Evolutionary conservation across 306 rosid genomes (phyloP), one percentile per base, ranked within the genome.

Genomic region (Cyclanthera cordifolia): DNA sequence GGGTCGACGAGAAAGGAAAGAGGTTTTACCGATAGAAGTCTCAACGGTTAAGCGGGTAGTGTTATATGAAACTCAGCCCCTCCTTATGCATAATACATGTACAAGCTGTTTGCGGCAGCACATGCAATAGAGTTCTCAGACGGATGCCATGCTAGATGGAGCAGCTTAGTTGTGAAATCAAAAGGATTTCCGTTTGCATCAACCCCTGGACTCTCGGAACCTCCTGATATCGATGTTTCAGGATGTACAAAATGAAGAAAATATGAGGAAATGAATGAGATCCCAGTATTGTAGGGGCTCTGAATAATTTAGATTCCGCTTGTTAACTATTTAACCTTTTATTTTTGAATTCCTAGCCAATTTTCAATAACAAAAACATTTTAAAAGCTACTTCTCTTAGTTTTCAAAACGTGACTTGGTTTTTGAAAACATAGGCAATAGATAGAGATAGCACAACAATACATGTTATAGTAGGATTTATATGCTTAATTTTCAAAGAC

Each of bases 101-200:
- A 94, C 94, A 94, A 82, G 91, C 99, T 94, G 80, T 94, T 94
- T 57, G 99, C 97, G 76, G 99, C 99, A 65, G 99, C 99, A 81
- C 99, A 94, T 70, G 99, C 99, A 63, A 90, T 86, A 15, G 99
- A 86, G 58, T 90, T 86, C 79, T 94, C 99, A 16, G 80, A 67
- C 19, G 99, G 99, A 79, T 94, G 99, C 99, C 99, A 94, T 43
- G 97, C 99, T 68, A 94, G 76, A 82, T 94, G 99, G 81, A 94
- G 95, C 85, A 94, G 80, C 86, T 94, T 94, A 30, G 99, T 90
- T 0, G 97, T 85, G 81, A 86, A 94, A 80, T 94, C 99, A 54
- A 80, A 94, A 49, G 97, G 82, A 75, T 94, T 94, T 56, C 99
- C 99, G 49, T 94, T 94, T 64, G 97, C 92, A 79, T 94, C 99